Evolutionary conservation across 805 yeast species (phyloP).

Genomic region (Jamesozyma lodderae): DNA sequence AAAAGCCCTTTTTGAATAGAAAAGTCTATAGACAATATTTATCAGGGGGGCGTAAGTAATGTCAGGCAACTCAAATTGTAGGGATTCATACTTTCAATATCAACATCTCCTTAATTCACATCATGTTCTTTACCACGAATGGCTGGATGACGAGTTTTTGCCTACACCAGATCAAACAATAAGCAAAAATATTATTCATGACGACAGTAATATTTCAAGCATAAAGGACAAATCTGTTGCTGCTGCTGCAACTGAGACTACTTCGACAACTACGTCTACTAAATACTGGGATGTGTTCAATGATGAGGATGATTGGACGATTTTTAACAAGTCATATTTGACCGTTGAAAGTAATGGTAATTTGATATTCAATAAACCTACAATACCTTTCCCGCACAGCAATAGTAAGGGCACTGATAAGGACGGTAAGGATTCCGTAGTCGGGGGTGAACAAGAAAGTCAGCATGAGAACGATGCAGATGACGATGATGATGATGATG

Average conservation of each 20-base stretch:
- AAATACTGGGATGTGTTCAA: slow-evolving; percentile 28
- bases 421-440: too few relatives aligned
- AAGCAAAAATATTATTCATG: not conserved
- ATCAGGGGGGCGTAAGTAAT: too few relatives aligned
- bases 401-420: not conserved
- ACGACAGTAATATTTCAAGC: not conserved
- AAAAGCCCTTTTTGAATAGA: too few relatives aligned
- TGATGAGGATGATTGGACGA: slow-evolving; percentile 27
- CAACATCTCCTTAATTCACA: slow-evolving; percentile 19
- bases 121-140: slow-evolving; percentile 22
- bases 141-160: slow-evolving; percentile 23
- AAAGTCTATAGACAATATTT: too few relatives aligned
- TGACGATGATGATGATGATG: not conserved
- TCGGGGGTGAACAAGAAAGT: too few relatives aligned
- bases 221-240: not conserved
- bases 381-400: not conserved
- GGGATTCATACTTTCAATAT: slow-evolving; percentile 25
- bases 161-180: slow-evolving; percentile 20
- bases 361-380: slow-evolving; percentile 1
- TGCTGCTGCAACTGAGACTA: not conserved
- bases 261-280: slow-evolving; percentile 1
- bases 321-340: slow-evolving; percentile 17
- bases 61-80: slow-evolving; percentile 6
- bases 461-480: not conserved
- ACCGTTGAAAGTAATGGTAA: slow-evolving; percentile 20